phyloP scores from a whole-genome alignment of 2,329 filamentous ascomycete genomes.

The Neofusicoccum ribis region DNA sequence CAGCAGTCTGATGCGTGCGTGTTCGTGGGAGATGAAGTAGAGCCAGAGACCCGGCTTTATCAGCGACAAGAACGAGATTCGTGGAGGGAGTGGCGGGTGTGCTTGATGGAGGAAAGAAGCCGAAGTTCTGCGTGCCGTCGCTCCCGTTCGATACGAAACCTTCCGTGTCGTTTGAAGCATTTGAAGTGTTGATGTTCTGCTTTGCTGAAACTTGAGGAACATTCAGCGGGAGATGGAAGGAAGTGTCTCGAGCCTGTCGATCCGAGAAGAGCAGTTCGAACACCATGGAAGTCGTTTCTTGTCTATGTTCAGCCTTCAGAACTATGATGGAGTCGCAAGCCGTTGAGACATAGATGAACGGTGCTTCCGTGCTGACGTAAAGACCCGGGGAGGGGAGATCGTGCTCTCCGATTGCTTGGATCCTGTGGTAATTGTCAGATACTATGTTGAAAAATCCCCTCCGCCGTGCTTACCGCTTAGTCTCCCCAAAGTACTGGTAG shows the following conservation, averaged over 20 bases:
- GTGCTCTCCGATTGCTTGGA: constrained; percentile 29
- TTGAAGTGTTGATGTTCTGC: background rate
- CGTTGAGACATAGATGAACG: constrained; percentile 57
- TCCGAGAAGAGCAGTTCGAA: constrained; percentile 34
- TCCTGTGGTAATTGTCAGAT: background rate
- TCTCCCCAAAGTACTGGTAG: constrained; percentile 29
- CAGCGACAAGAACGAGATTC: constrained; percentile 33
- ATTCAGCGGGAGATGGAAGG: constrained; percentile 29
- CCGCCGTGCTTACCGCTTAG: constrained; percentile 16
- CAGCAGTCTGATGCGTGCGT: constrained; percentile 27
- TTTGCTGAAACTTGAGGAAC: constrained; percentile 10
- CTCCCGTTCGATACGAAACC: background rate
- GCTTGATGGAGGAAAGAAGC: background rate
- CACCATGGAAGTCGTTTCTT: background rate
- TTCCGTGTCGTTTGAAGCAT: background rate
- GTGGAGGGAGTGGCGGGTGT: background rate
- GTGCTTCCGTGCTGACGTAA: constrained; percentile 48
- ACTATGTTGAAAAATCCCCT: no score
- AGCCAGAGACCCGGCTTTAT: constrained; percentile 34
- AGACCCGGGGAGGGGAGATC: constrained; percentile 51
- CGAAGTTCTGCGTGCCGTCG: background rate
- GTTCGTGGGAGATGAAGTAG: constrained; percentile 31
- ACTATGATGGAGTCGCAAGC: constrained; percentile 54
- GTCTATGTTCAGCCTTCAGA: constrained; percentile 36
- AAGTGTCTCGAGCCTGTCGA: constrained; percentile 30